Percentiles rank a stretch among this genome's conserved stretches.
These are phyloP conservation scores for Mollisia scopiformis DNA, from an alignment of 2,329 filamentous ascomycete species.

Conservation along the genomic window DNA sequence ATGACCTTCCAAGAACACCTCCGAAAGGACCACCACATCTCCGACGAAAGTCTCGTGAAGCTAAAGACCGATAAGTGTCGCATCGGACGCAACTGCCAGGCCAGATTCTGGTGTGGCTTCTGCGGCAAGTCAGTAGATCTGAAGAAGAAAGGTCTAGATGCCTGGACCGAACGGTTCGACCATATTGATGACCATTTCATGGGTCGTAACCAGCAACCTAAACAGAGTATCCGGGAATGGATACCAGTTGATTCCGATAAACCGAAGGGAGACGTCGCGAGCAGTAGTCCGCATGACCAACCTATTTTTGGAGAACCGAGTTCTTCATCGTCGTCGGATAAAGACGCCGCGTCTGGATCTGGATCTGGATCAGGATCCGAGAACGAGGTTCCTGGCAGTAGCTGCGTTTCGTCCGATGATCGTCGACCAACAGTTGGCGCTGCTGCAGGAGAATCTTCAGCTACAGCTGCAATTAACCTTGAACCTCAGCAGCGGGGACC, in stretches of 20 bases:
- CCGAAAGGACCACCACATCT: slow-evolving; percentile 37
- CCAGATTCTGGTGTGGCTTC: slow-evolving; percentile 87
- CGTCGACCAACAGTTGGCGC: neutral
- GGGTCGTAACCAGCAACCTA: slow-evolving; percentile 43
- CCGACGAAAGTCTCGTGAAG: slow-evolving; percentile 35
- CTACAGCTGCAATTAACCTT: slow-evolving; percentile 6
- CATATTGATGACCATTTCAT: slow-evolving; percentile 78
- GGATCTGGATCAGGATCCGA: neutral
- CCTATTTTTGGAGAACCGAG: neutral
- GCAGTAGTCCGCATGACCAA: too few species aligned
- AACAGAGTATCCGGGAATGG: slow-evolving; percentile 60
- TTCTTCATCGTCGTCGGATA: neutral
- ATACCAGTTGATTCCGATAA: slow-evolving; percentile 31
- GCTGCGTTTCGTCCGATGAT: slow-evolving; percentile 10
- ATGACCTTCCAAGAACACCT: slow-evolving; percentile 68
- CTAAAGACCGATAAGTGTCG: slow-evolving; percentile 55
- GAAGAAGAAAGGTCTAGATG: slow-evolving; percentile 50
- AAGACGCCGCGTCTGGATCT: neutral
- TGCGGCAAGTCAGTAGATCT: slow-evolving; percentile 60
- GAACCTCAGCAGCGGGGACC: too few species aligned
- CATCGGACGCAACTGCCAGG: slow-evolving; percentile 66
- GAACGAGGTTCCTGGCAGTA: neutral
- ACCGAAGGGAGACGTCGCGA: slow-evolving; percentile 17
- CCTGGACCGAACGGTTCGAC: slow-evolving; percentile 64
- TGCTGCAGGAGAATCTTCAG: slow-evolving; percentile 11